Evolutionary conservation across 1,139 yeast species (phyloP).

Genomic region (Debaryomycetaceae sp.): DNA sequence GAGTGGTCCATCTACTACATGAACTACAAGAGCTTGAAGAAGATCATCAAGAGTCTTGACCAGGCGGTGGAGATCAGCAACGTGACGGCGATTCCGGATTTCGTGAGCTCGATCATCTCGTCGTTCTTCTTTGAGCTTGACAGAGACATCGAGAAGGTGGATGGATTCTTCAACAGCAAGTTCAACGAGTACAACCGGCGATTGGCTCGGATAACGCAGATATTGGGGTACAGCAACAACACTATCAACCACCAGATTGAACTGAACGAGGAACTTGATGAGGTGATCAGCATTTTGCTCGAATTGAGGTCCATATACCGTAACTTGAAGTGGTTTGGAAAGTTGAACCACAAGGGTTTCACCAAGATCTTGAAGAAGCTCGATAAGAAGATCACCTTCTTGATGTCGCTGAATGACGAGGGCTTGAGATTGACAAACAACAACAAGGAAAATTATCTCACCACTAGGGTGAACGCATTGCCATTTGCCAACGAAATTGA

Average conservation of each 20-base stretch:
- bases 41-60: slow-evolving; percentile 58
- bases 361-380: slow-evolving; percentile 84
- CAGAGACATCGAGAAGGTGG: slow-evolving; percentile 77
- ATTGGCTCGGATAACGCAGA: slow-evolving; percentile 44
- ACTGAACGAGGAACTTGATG: slow-evolving; percentile 67
- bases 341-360: slow-evolving; percentile 86
- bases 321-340: slow-evolving; percentile 91
- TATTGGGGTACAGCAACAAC: slow-evolving; percentile 27
- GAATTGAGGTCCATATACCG: slow-evolving; percentile 78
- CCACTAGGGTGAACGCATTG: slow-evolving; percentile 67
- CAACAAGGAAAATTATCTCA: slow-evolving; percentile 63
- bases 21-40: slow-evolving; percentile 83
- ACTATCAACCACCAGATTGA: slow-evolving; percentile 31
- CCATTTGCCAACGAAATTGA: slow-evolving; percentile 75
- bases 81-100: slow-evolving; percentile 26
- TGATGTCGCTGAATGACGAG: slow-evolving; percentile 15
- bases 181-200: slow-evolving; percentile 72
- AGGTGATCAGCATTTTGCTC: slow-evolving; percentile 67
- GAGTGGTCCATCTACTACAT: slow-evolving; percentile 84
- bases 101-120: slow-evolving; percentile 40
- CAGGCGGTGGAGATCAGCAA: slow-evolving; percentile 30
- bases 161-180: slow-evolving; percentile 71
- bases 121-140: slow-evolving; percentile 79
- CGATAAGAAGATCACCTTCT: slow-evolving; percentile 65
- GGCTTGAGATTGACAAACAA: slow-evolving; percentile 45